Conservation (phyloP, 2,329 filamentous ascomycete species). For the Arthrobotrys iridis region DNA sequence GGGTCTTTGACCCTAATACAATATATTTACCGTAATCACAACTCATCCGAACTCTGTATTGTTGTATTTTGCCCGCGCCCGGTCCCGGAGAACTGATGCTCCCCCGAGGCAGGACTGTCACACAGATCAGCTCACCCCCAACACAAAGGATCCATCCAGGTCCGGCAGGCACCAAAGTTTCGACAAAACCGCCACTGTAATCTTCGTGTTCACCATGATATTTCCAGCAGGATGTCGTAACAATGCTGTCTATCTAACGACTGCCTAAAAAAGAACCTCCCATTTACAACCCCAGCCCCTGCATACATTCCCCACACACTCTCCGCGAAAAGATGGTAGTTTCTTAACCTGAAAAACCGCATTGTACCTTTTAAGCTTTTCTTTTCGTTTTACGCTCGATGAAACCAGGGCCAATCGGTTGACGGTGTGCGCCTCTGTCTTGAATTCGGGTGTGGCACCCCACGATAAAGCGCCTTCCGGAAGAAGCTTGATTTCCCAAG, state of each 20-base stretch:
- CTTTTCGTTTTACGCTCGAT: not conserved
- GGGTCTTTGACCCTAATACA: too few species aligned
- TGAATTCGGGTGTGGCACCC: constrained; percentile 6
- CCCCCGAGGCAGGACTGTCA: too few species aligned
- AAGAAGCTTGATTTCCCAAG: constrained; percentile 32
- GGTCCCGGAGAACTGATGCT: too few species aligned
- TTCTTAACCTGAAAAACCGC: not conserved
- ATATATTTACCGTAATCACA: too few species aligned
- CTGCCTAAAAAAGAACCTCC: constrained; percentile 13
- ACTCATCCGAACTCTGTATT: too few species aligned
- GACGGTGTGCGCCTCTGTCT: not conserved
- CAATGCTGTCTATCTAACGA: not conserved
- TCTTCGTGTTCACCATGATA: not conserved
- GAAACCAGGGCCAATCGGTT: constrained; percentile 31
- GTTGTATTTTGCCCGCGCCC: too few species aligned
- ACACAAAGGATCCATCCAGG: not conserved
- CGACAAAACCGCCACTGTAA: not conserved
- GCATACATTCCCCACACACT: not conserved
- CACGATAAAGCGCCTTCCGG: constrained; percentile 23
- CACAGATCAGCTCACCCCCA: too few species aligned
- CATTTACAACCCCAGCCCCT: not conserved
- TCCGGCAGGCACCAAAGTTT: constrained; percentile 4
- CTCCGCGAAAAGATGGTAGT: not conserved
- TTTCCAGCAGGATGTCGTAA: not conserved
- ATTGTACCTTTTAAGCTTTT: not conserved